Evolutionary conservation across 208 protist genomes (phyloP), one percentile per base, ranked within the genome.

Genomic region (Polymyxa betae): DNA sequence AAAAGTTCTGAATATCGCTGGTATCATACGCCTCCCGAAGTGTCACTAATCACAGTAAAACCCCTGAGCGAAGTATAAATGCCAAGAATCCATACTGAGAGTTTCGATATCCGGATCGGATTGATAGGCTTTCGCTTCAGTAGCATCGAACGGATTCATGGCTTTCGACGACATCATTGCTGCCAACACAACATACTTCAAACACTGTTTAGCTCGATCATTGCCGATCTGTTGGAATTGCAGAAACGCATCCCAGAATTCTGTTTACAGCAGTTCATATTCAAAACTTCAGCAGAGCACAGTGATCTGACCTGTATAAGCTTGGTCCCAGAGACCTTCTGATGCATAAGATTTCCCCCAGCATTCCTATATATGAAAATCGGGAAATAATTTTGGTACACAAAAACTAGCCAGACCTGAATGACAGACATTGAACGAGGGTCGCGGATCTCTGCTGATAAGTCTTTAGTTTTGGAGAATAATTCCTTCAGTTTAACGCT

Each of bases 241-340:
- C n/a, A 82, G n/a, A 35, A 82, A 82, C 72, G 72, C 72, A 43
- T 82, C 72, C 72, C 72, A 82, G 72, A 82, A 82, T 43, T 82
- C 72, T 35, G 49, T 60, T 60, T 5, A 60, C 24, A 60, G 24
- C 49, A 24, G 49, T 60, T 60, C 24, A 60, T 29, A 60, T 29
- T 29, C 12, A 29, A 24, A 60, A 60, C 49, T 29, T 29, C 49
- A 60, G 12, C 24, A 29, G 49, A 5, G 49, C 24, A 60, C 49
- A 60, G 24, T 29, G 5, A 24, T 29, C 5, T 24, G 5, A 60
- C 49, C 49, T 60, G 72, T 82, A 82, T 82, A 82, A 82, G 72
- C 72, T 20, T 35, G 5, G 16, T 82, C 72, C 72, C 72, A 82
- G 16, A 40, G 72, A 43, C 72, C 72, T 20, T 82, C 72, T 5